A percentile compares a stretch with the other conserved stretches of the same genome.
phyloP scores from a whole-genome alignment of 257 asterid species.

The Capsicum chinense region DNA sequence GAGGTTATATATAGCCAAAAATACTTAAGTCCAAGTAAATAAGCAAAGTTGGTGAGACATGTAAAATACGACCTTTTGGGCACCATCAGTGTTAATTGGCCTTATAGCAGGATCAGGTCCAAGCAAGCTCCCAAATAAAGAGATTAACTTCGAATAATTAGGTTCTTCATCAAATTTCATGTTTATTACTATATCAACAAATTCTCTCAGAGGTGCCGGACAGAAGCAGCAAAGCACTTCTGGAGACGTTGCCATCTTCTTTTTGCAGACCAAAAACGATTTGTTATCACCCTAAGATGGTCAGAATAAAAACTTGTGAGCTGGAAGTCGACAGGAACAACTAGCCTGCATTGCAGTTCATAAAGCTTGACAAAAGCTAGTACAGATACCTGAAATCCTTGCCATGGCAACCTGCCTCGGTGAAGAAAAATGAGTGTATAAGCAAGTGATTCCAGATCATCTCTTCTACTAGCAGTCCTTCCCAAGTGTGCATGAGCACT shows the following conservation, averaged over 20 bases:
- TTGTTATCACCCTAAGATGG: slow-evolving; percentile 53
- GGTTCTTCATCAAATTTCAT: slow-evolving; percentile 59
- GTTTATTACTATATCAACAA: slow-evolving; percentile 50
- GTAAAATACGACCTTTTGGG: slow-evolving; percentile 47
- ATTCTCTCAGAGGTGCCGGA: slow-evolving; percentile 49
- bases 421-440: slow-evolving; percentile 57
- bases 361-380: not conserved
- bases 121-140: slow-evolving; percentile 49
- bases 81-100: slow-evolving; percentile 53
- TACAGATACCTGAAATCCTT: slow-evolving; percentile 52
- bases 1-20: slow-evolving; percentile 17
- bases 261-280: slow-evolving; percentile 53
- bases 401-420: slow-evolving; percentile 59
- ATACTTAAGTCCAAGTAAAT: not conserved
- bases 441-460: slow-evolving; percentile 58
- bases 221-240: slow-evolving; percentile 52
- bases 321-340: slow-evolving; percentile 14
- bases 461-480: slow-evolving; percentile 60
- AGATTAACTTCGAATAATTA: slow-evolving; percentile 49
- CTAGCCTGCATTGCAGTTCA: not conserved
- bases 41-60: slow-evolving; percentile 22
- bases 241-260: slow-evolving; percentile 53
- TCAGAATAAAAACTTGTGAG: slow-evolving; percentile 8
- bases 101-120: slow-evolving; percentile 53
- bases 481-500: slow-evolving; percentile 60